Evolutionary conservation across 371 early-diverging fungal species (phyloP), one percentile per base, ranked within the genome.

Genomic region (Gilbertella persicaria): DNA sequence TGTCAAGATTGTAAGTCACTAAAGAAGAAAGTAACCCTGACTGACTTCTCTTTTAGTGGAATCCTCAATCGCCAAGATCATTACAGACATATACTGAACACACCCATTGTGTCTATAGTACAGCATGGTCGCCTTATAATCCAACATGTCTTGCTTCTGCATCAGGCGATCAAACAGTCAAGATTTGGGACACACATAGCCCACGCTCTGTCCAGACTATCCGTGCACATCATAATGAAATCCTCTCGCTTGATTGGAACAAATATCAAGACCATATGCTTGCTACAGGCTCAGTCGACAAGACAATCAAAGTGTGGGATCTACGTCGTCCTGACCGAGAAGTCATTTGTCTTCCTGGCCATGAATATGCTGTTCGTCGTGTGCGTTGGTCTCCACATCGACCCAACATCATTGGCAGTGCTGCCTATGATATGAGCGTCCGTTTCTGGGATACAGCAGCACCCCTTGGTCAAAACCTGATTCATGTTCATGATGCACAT

Each of bases 381-480:
- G 91, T 95, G 20, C 87, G 87, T 62, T 95, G 91, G 68, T 94
- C 93, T 1, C 97, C 98, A 5, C 96, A 95, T 58, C 66, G 82
- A 50, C 88, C 85, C n/a, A 73, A 85, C 52, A 64, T 93, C 35
- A 62, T 96, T 13, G 93, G 87, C 2, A 84, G 89, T 30, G 90
- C 88, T 2, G 85, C 85, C 4, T 97, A 97, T 66, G 97, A 97
- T 61, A 97, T 97, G 98, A 90, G 94, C 7, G 85, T 91, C 57
- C 80, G 94, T 21, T 72, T 96, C 41, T 96, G 96, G 97, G 92
- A 96, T 68, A 83, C 85, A n/a, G 72, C 80, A 5, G 80, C 73
- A 6, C 66, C 77, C 4, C 68, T 60, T 7, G 82, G 73, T 1
- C 70, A 78, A 25, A 80, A 84, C 35, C 51, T 83, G 58, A 68